A percentile compares a stretch with the other conserved stretches of the same genome.
Conservation (phyloP, 2,329 filamentous ascomycete genomes). For the Cercospora citrullina region DNA sequence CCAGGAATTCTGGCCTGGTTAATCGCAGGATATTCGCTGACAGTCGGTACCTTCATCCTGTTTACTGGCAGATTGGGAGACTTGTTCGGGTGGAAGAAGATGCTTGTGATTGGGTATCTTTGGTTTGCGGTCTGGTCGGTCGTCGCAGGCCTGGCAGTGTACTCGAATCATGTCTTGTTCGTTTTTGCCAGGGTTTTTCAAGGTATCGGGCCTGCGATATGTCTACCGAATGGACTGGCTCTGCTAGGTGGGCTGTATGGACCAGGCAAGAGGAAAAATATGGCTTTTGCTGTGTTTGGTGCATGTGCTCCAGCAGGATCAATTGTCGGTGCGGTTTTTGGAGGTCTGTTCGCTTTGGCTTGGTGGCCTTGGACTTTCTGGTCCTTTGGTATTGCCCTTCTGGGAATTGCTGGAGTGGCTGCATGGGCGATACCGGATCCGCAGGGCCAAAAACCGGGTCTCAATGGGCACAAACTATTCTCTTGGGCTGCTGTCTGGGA, state of each 20-base stretch:
- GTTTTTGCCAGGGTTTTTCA: slow-evolving; percentile 43
- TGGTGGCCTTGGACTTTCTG: slow-evolving; percentile 38
- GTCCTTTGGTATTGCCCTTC: slow-evolving; percentile 25
- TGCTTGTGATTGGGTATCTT: slow-evolving; percentile 44
- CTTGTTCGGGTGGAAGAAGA: slow-evolving; percentile 46
- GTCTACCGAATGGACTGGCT: slow-evolving; percentile 42
- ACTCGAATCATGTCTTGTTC: slow-evolving; percentile 37
- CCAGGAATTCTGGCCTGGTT: slow-evolving; percentile 49
- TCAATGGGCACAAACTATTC: slow-evolving; percentile 18
- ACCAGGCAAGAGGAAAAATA: slow-evolving; percentile 41
- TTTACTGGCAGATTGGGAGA: slow-evolving; percentile 49
- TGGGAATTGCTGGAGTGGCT: slow-evolving; percentile 25
- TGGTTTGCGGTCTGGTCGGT: slow-evolving; percentile 46
- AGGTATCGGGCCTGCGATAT: slow-evolving; percentile 42
- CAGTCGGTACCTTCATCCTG: slow-evolving; percentile 49
- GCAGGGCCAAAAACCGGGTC: slow-evolving; percentile 24
- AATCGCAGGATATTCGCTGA: slow-evolving; percentile 46
- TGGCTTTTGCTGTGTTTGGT: slow-evolving; percentile 42
- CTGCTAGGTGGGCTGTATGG: slow-evolving; percentile 39
- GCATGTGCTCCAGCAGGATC: slow-evolving; percentile 39
- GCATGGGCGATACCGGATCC: slow-evolving; percentile 32
- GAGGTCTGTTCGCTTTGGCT: slow-evolving; percentile 36
- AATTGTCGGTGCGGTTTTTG: slow-evolving; percentile 38
- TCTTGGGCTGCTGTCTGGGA: slow-evolving; percentile 20
- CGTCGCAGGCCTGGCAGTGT: slow-evolving; percentile 43